Percentiles rank a stretch among this genome's conserved stretches.
phyloP scores from a whole-genome alignment of 148 eudicot species.

The Nepenthes gracilis region DNA sequence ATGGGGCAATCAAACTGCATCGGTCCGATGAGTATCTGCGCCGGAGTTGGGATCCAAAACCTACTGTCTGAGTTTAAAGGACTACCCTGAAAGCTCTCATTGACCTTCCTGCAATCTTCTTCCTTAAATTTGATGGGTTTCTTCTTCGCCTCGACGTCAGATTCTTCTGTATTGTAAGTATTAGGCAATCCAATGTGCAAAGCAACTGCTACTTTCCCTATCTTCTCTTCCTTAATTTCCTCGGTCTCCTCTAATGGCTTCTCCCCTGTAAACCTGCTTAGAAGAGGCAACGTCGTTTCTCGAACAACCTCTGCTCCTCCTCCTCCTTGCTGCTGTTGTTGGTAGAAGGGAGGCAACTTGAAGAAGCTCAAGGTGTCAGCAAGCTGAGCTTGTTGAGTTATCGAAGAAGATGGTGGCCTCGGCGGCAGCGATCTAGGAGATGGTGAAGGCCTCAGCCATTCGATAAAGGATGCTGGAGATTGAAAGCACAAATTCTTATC shows the following conservation, averaged over 20 bases:
- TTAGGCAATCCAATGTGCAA: slow-evolving; percentile 56
- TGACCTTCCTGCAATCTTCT: neutral
- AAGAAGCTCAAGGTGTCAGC: neutral
- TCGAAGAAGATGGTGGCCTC: neutral
- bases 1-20: slow-evolving; percentile 67
- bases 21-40: slow-evolving; percentile 67
- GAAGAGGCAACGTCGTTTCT: slow-evolving; percentile 1
- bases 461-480: neutral
- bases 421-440: neutral
- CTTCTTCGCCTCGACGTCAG: neutral
- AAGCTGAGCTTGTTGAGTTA: neutral
- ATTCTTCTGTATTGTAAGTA: neutral
- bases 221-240: neutral
- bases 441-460: slow-evolving; percentile 1
- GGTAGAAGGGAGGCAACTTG: neutral
- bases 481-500: neutral
- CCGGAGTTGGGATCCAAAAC: slow-evolving; percentile 67
- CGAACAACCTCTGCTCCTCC: neutral
- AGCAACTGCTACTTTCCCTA: slow-evolving; percentile 31
- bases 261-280: neutral
- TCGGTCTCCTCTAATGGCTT: neutral
- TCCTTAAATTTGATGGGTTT: neutral
- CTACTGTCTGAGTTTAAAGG: slow-evolving; percentile 28
- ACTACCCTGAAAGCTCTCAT: neutral
- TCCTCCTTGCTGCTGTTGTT: neutral